These are phyloP conservation scores for Echinosophora koreensis DNA, from an alignment of 306 rosid species.

Conservation along the genomic window DNA sequence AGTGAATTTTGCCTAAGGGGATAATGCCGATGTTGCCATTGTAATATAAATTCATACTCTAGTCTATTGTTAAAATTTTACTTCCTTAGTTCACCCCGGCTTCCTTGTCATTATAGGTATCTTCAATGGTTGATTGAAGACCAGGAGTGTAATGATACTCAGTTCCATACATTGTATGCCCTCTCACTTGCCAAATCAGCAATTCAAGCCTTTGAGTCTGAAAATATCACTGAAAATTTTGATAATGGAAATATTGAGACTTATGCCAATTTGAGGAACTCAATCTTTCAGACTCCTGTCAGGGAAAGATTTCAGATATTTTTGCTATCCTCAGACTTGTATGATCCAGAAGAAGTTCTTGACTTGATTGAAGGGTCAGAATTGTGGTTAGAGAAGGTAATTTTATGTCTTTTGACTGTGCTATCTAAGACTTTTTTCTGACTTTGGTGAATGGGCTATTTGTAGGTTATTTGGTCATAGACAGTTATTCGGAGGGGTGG, in stretches of 20 bases:
- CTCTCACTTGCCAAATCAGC: slow-evolving; percentile 95
- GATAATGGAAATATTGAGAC: slow-evolving; percentile 56
- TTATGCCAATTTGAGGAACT: slow-evolving; percentile 43
- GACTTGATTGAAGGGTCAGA: slow-evolving; percentile 95
- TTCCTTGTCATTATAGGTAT: slow-evolving; percentile 64
- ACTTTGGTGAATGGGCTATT: slow-evolving; percentile 37
- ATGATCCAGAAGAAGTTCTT: slow-evolving; percentile 96
- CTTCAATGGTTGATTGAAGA: slow-evolving; percentile 99
- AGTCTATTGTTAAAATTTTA: slow-evolving; percentile 24
- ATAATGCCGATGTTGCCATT: slow-evolving; percentile 23
- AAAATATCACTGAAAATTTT: slow-evolving; percentile 53
- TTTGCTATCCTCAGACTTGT: slow-evolving; percentile 89
- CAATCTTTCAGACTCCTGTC: slow-evolving; percentile 76
- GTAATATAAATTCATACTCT: slow-evolving; percentile 21
- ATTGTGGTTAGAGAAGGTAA: slow-evolving; percentile 94
- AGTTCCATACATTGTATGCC: slow-evolving; percentile 88
- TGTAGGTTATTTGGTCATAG: slow-evolving; percentile 28
- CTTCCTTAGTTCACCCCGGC: slow-evolving; percentile 14
- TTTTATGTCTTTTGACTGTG: slow-evolving; percentile 37
- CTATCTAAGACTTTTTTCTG: slow-evolving; percentile 34
- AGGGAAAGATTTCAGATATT: slow-evolving; percentile 88
- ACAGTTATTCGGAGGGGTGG: slow-evolving; percentile 10
- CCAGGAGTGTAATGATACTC: slow-evolving; percentile 75
- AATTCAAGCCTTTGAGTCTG: slow-evolving; percentile 67
- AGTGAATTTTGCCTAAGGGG: background rate